Evolutionary conservation across 2,329 filamentous ascomycete genomes (phyloP).

Genomic region (Aspergillus thermomutatus): DNA sequence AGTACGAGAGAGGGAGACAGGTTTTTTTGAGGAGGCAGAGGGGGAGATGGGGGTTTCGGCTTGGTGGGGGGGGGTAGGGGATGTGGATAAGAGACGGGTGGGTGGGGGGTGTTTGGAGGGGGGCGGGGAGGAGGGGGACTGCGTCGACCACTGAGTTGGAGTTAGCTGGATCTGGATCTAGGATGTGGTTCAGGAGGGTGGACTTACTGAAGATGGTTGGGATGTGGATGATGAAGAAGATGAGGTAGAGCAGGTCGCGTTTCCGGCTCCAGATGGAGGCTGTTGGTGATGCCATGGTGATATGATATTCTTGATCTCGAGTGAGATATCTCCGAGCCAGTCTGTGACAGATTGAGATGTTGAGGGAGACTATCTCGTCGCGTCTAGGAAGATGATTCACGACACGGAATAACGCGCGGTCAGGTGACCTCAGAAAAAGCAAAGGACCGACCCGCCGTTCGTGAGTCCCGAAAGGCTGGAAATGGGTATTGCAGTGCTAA

Average conservation of each 20-base stretch:
- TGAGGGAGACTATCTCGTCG: not conserved
- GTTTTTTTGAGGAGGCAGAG: no score
- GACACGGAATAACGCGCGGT: not conserved
- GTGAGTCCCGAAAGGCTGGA: slow-evolving; percentile 12
- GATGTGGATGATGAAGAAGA: slow-evolving; percentile 61
- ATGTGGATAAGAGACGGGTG: no score
- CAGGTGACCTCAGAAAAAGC: slow-evolving; percentile 10
- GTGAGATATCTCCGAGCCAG: not conserved
- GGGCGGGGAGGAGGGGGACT: slow-evolving; percentile 55
- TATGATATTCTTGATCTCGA: not conserved
- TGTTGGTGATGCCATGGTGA: slow-evolving; percentile 4
- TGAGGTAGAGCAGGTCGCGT: slow-evolving; percentile 43
- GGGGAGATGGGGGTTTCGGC: no score
- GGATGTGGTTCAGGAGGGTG: not conserved
- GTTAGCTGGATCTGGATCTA: not conserved
- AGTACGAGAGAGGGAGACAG: no score
- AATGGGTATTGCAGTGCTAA: no score
- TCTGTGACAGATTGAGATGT: not conserved
- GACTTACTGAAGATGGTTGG: slow-evolving; percentile 58
- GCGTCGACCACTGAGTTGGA: slow-evolving; percentile 55
- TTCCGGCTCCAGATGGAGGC: slow-evolving; percentile 32
- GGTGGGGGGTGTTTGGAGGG: slow-evolving; percentile 50
- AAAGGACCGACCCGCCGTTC: slow-evolving; percentile 11
- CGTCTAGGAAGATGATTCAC: not conserved
- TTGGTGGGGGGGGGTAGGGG: no score